Evolutionary conservation across 2,329 filamentous ascomycete species (phyloP), one percentile per base, ranked within the genome.

Genomic region (Exophiala aquamarina): DNA sequence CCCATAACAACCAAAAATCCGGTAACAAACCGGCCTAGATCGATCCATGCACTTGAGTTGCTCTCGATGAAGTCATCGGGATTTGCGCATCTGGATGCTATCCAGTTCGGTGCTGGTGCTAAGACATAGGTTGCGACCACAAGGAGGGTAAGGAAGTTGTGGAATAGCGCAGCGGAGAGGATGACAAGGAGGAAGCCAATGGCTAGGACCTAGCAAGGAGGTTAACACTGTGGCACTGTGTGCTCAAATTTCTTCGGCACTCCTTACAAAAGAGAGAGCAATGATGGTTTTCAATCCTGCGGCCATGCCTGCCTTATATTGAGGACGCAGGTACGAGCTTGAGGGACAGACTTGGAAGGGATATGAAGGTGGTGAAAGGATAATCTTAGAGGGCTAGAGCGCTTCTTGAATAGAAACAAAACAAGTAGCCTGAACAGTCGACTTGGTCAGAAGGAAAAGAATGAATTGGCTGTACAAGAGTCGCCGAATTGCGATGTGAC

Each of bases 271-370:
- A 67, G 93, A 97, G 61, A 98, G 87, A 57, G 89, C 89, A 71
- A 98, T 98, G 73, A 98, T 98, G 60, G 93, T 98, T 76, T 96
- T 97, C 65, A 98, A 84, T 68, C 93, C 93, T 62, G 93, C 90
- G 76, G 88, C 81, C 74, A 74, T 78, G 61, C 57, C 65, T 47
- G 47, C 29, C 19, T 45, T 23, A 28, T 40, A 33, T 34, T 29
- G 38, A 18, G 35, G 19, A 23, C 33, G 48, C 41, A 26, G 18
- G 31, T 19, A 9, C 5, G 23, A 21, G 21, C 28, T 32, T 21
- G 23, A 13, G 31, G 26, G 20, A 10, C 20, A 39, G 14, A 18
- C 17, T n/a, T n/a, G n/a, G n/a, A n/a, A n/a, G n/a, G n/a, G n/a
- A n/a, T n/a, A n/a, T n/a, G n/a, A n/a, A 21, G 35, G 28, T 31